Evolutionary conservation across 2,329 filamentous ascomycete species (phyloP).

Genomic region (Pleurostoma richardsiae): DNA sequence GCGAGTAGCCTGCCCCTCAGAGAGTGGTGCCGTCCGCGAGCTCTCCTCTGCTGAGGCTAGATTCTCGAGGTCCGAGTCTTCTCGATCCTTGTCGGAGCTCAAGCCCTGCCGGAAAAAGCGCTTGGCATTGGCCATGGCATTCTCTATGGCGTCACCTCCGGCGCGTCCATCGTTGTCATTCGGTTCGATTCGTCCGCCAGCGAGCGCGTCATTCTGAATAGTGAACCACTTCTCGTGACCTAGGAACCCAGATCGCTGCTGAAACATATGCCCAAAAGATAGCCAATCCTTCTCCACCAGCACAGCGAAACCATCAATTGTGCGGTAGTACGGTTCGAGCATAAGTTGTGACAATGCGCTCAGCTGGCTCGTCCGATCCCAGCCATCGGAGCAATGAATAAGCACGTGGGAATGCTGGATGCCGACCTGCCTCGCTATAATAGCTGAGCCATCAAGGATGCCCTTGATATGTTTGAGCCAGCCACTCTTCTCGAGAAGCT

Average conservation of each 20-base stretch:
- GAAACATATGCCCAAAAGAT: conserved; percentile 97
- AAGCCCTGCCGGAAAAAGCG: conserved; percentile 84
- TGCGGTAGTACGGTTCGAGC: conserved; percentile 92
- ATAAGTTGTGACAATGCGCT: conserved; percentile 89
- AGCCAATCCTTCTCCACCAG: conserved; percentile 97
- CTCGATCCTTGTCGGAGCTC: conserved; percentile 53
- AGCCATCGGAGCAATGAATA: conserved; percentile 97
- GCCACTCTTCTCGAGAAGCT: conserved; percentile 74
- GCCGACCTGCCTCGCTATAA: conserved; percentile 84
- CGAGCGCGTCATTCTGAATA: conserved; percentile 75
- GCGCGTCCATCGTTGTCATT: conserved; percentile 53
- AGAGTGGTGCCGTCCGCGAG: conserved; percentile 20
- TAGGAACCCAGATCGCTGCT: conserved; percentile 81
- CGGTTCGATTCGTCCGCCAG: conserved; percentile 55
- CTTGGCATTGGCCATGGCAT: conserved; percentile 76
- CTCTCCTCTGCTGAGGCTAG: conserved; percentile 25
- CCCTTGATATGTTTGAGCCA: conserved; percentile 89
- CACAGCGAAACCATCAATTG: conserved; percentile 89
- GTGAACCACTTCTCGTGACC: conserved; percentile 93
- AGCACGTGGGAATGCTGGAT: conserved; percentile 91
- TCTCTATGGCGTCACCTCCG: conserved; percentile 71
- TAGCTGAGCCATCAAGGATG: conserved; percentile 75
- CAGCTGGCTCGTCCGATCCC: conserved; percentile 94
- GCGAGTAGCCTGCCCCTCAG: conserved; percentile 64
- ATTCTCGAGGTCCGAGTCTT: conserved; percentile 56